These are phyloP conservation scores for Strigomonas culicis DNA, from an alignment of 208 protist species.

Conservation along the genomic window DNA sequence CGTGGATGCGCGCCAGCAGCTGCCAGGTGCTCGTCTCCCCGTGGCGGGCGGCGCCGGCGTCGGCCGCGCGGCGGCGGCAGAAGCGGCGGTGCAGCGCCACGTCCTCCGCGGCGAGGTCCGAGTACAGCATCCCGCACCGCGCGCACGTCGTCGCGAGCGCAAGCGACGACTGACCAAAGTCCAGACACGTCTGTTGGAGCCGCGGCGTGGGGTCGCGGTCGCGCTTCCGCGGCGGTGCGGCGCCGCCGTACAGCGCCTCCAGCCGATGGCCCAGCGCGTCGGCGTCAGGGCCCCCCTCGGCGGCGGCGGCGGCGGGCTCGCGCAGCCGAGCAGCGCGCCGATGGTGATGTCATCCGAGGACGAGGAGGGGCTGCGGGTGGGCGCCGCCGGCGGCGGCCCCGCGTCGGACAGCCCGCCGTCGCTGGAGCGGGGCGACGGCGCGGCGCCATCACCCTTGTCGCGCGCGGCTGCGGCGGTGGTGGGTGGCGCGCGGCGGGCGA, in stretches of 20 bases:
- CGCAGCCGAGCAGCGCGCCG: not conserved
- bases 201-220: not conserved
- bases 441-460: not conserved
- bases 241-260: no score
- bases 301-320: no score
- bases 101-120: constrained; percentile 31
- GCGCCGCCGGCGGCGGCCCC: not conserved
- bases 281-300: no score
- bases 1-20: no score
- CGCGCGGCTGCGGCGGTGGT: not conserved
- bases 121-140: constrained; percentile 66
- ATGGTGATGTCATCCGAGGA: not conserved
- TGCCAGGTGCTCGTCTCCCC: no score
- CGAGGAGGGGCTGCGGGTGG: not conserved
- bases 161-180: constrained; percentile 58
- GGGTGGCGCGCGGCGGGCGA: not conserved
- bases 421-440: not conserved
- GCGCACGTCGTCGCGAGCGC: constrained; percentile 29
- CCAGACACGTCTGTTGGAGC: constrained; percentile 58
- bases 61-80: constrained; percentile 17
- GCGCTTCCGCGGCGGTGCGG: not conserved
- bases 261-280: no score
- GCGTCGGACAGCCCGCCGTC: constrained; percentile 1
- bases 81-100: constrained; percentile 38
- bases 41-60: no score